phyloP scores from a whole-genome alignment of 176 grass and related monocot species.

The Juncus inflexus region DNA sequence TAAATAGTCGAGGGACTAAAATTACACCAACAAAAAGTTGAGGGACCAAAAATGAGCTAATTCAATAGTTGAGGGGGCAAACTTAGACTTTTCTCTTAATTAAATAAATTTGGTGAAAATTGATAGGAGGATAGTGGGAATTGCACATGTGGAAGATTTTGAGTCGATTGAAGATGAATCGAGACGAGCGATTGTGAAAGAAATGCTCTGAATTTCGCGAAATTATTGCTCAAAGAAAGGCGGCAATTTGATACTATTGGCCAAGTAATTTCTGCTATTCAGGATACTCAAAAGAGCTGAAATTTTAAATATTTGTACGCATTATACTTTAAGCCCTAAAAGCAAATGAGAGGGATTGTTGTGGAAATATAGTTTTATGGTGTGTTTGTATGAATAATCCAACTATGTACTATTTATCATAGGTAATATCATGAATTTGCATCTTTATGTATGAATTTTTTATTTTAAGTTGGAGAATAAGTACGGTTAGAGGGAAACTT shows the following conservation, averaged over 20 bases:
- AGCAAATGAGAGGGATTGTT: neutral
- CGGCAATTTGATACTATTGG: constrained; percentile 40
- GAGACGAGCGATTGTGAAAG: constrained; percentile 69
- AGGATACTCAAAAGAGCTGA: constrained; percentile 23
- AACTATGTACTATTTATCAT: too few relatives aligned
- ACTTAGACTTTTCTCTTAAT: too few relatives aligned
- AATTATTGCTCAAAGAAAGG: constrained; percentile 63
- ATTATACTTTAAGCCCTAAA: neutral
- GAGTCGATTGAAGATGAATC: constrained; percentile 62
- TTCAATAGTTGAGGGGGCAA: too few relatives aligned
- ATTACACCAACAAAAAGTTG: too few relatives aligned
- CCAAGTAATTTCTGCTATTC: constrained; percentile 48
- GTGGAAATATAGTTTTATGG: too few relatives aligned
- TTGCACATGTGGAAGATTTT: constrained; percentile 82
- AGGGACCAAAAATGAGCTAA: too few relatives aligned
- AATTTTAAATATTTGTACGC: neutral
- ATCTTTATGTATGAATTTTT: too few relatives aligned
- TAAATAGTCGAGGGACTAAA: too few relatives aligned
- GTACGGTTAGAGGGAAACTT: too few relatives aligned
- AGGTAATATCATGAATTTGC: too few relatives aligned
- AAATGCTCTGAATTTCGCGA: constrained; percentile 56
- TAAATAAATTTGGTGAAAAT: neutral
- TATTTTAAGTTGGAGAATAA: too few relatives aligned
- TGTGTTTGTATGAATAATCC: too few relatives aligned
- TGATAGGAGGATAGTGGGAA: constrained; percentile 83